A percentile compares a stretch with the other conserved stretches of the same genome.
Conservation (phyloP, 2,329 filamentous ascomycete species). For the Metarhizium robertsii region DNA sequence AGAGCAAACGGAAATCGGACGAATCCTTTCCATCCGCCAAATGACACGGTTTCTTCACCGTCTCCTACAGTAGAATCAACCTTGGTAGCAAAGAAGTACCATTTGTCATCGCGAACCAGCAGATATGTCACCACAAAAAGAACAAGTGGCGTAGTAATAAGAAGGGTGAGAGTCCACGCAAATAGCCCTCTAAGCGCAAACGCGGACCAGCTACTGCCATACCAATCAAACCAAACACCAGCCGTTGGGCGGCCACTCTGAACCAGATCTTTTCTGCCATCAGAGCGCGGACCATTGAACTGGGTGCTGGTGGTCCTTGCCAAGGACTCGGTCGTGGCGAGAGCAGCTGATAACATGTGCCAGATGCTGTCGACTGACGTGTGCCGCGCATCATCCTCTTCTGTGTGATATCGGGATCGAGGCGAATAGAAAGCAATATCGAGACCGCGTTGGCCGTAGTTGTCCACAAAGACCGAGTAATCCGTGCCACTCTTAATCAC, state of each 20-base stretch:
- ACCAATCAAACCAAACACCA: constrained; percentile 91
- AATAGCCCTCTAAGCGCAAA: constrained; percentile 78
- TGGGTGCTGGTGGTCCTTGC: constrained; percentile 55
- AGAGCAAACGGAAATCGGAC: constrained; percentile 77
- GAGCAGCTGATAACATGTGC: constrained; percentile 87
- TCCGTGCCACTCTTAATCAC: constrained; percentile 82
- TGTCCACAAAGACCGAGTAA: constrained; percentile 71
- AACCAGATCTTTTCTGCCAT: constrained; percentile 49
- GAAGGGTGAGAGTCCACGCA: constrained; percentile 73
- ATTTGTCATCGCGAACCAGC: constrained; percentile 65
- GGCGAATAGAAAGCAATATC: constrained; percentile 90
- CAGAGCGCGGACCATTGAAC: constrained; percentile 52
- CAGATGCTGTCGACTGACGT: constrained; percentile 64
- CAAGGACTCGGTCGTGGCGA: constrained; percentile 64
- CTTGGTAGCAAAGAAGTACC: constrained; percentile 72
- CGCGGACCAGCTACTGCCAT: constrained; percentile 69
- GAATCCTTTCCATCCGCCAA: constrained; percentile 74
- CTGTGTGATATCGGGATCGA: constrained; percentile 79
- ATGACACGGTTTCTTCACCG: constrained; percentile 48
- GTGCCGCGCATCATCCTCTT: constrained; percentile 76
- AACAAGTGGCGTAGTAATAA: constrained; percentile 69
- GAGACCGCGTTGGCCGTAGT: constrained; percentile 74
- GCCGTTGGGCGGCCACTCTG: constrained; percentile 56
- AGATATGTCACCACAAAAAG: constrained; percentile 61
- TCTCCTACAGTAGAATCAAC: constrained; percentile 46